These are phyloP conservation scores for Monosporascus sp. DNA, from an alignment of 2,329 filamentous ascomycete species.

Conservation along the genomic window DNA sequence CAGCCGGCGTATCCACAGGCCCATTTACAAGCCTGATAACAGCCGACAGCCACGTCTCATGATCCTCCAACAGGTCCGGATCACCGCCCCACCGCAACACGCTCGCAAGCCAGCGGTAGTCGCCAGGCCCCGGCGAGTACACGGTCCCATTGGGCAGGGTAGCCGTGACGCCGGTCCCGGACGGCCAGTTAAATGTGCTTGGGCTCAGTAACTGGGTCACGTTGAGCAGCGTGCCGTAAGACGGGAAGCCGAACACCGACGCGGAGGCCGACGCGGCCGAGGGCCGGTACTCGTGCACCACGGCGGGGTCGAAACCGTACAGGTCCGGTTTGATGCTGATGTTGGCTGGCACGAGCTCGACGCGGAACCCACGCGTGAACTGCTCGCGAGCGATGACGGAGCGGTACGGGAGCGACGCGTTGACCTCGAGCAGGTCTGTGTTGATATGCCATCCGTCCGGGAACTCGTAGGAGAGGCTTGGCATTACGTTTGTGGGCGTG, in stretches of 20 bases:
- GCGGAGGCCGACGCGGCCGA: background rate
- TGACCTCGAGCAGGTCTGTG: conserved; percentile 5
- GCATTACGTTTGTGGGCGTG: background rate
- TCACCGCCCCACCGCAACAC: conserved; percentile 14
- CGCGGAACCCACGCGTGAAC: conserved; percentile 10
- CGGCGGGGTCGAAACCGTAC: conserved; percentile 12
- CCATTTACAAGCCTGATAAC: conserved; percentile 10
- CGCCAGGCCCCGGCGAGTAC: conserved; percentile 8
- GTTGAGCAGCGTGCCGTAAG: conserved; percentile 9
- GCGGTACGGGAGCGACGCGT: conserved; percentile 8
- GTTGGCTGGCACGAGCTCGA: conserved; percentile 15
- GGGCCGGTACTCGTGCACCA: conserved; percentile 7
- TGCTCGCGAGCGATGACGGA: conserved; percentile 9
- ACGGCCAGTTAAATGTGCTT: conserved; percentile 8
- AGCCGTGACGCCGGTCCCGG: conserved; percentile 7
- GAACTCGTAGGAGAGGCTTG: conserved; percentile 8
- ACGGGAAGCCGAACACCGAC: conserved; percentile 3
- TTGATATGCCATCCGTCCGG: conserved; percentile 2
- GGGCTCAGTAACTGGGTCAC: conserved; percentile 6
- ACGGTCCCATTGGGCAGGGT: conserved; percentile 5
- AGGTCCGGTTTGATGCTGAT: conserved; percentile 10
- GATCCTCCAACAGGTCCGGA: conserved; percentile 1
- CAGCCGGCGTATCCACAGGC: background rate
- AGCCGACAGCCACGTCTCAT: conserved; percentile 13
- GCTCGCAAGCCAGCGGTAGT: conserved; percentile 11